Conservation (phyloP, 192 early-diverging fungal species). For the Gaertneriomyces sp. region DNA sequence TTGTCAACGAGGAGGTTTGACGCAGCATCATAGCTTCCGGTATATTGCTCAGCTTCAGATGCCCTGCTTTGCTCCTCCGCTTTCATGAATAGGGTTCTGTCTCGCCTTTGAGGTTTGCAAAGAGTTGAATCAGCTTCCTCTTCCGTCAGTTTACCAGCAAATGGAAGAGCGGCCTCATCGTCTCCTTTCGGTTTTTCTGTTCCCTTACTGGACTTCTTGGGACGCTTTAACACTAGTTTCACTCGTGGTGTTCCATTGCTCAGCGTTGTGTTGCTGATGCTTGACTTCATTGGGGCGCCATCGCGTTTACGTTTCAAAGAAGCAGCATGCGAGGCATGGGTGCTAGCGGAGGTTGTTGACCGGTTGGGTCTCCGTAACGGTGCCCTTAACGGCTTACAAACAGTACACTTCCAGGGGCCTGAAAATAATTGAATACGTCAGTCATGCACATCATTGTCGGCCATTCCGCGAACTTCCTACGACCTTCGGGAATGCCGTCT, state of each 20-base stretch:
- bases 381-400: conserved; percentile 10
- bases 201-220: conserved; percentile 1
- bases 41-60: background rate
- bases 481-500: conserved; percentile 43
- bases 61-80: background rate
- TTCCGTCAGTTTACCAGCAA: background rate
- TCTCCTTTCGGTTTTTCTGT: background rate
- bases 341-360: background rate
- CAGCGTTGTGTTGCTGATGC: background rate
- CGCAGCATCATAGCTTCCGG: background rate
- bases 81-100: background rate
- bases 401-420: conserved; percentile 10
- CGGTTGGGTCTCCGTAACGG: background rate
- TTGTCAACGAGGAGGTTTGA: background rate
- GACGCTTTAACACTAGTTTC: conserved; percentile 1
- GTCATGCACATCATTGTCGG: background rate
- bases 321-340: background rate
- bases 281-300: background rate
- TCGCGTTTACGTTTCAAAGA: background rate
- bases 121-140: background rate
- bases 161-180: too few relatives aligned
- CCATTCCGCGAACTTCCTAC: background rate
- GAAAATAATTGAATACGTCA: background rate
- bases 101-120: background rate
- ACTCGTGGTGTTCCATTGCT: conserved; percentile 3